Percentiles rank a stretch among this genome's conserved stretches.
Evolutionary conservation across 345 rosid genomes (phyloP).

Genomic region (Conringia planisiliqua): DNA sequence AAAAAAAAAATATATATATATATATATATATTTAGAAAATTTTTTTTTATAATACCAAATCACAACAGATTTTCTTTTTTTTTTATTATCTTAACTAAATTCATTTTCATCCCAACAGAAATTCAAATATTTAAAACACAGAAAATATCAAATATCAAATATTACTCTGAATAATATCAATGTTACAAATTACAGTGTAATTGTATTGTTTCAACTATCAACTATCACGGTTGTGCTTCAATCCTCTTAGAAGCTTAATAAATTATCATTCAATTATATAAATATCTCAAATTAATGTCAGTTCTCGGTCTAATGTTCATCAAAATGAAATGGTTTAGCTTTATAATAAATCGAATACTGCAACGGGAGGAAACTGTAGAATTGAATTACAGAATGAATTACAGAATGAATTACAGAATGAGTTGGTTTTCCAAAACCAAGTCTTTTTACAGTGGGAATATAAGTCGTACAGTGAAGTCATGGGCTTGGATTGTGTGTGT

Average conservation of each 20-base stretch:
- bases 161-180: not conserved
- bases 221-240: not conserved
- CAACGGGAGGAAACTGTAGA: not conserved
- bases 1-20: too few species aligned
- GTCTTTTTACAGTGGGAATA: not conserved
- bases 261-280: not conserved
- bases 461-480: constrained; percentile 19
- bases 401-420: not conserved
- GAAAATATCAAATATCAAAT: not conserved
- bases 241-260: not conserved
- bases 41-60: not conserved
- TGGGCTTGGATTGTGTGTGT: not conserved
- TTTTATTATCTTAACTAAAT: not conserved
- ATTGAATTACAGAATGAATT: not conserved
- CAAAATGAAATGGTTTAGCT: not conserved
- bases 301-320: not conserved
- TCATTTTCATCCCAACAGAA: not conserved
- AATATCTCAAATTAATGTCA: not conserved
- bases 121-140: not conserved
- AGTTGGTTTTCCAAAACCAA: not conserved
- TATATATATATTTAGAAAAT: not conserved
- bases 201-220: not conserved
- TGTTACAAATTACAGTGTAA: constrained; percentile 3
- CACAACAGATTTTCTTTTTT: not conserved
- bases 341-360: not conserved